Evolutionary conservation across 1,139 yeast species (phyloP), one percentile per base, ranked within the genome.

Genomic region (Wickerhamomyces sp.): DNA sequence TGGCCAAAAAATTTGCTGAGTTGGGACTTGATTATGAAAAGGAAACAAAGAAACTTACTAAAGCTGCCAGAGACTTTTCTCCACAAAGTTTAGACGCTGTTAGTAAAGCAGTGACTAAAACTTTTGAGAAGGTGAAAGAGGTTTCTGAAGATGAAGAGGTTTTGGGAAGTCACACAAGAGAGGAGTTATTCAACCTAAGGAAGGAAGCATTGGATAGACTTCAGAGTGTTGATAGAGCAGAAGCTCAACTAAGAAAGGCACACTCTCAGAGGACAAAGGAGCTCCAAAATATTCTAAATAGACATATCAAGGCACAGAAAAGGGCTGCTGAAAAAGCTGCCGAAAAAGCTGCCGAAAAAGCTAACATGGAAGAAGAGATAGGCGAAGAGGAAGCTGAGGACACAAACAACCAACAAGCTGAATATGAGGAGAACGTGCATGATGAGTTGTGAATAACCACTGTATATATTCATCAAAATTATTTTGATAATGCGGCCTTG

Each of bases 21-120:
- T 65, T 66, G 35, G 73, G 69, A 0, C 60, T 78, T 35, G 75
- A 78, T 55, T 79, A 75, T 54, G 79, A 76, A 41, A 69, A 69
- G 49, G 81, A 76, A 51, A 69, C 72, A 47, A 69, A 68, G 43
- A 68, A 72, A 48, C 55, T 75, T 38, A 71, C 71, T 41, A 43
- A 61, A 35, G 43, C 27, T 23, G 39, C 55, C 47, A 43, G 60
- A 38, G 58, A 65, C 48, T 47, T 69, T 30, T 46, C 62, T 39
- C 64, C 53, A 53, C 66, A 56, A 15, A 67, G 72, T 2, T 67
- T 68, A 11, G 75, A 75, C 36, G 46, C 45, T 10, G 65, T 64
- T 26, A 60, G 71, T 46, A 56, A 67, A 42, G 60, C 59, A 2
- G 63, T 73, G 42, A 73, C 73, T 33, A 60, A 53, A 40, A 61